Percentiles rank a stretch among this genome's conserved stretches.
phyloP scores from a whole-genome alignment of 192 early-diverging fungal species.

The Backusella tuberculispora region DNA sequence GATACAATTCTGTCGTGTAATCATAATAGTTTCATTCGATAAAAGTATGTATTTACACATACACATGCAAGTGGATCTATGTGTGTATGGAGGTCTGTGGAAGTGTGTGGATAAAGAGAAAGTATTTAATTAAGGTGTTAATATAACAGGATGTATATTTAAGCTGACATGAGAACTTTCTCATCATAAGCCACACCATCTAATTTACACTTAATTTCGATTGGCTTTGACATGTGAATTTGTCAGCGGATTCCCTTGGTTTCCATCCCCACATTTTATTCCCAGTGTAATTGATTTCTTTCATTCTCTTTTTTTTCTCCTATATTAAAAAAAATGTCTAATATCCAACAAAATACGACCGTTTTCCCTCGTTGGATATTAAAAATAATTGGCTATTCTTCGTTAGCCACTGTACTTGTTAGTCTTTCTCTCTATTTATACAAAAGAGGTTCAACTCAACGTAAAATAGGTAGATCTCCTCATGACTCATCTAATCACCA shows the following conservation, averaged over 20 bases:
- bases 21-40: no score
- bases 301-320: neutral
- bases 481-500: neutral
- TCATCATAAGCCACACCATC: constrained; percentile 5
- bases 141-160: neutral
- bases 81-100: no score
- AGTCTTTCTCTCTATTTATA: constrained; percentile 25
- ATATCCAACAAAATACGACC: neutral
- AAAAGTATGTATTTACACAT: no score
- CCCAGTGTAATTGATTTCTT: constrained; percentile 1
- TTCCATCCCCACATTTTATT: neutral
- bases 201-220: constrained; percentile 6
- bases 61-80: no score
- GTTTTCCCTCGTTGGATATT: constrained; percentile 32
- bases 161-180: constrained; percentile 14
- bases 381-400: constrained; percentile 33
- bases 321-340: neutral
- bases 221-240: constrained; percentile 8
- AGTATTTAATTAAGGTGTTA: neutral
- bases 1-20: no score
- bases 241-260: constrained; percentile 7
- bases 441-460: constrained; percentile 3
- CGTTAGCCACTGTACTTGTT: constrained; percentile 33
- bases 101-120: neutral
- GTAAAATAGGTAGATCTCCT: constrained; percentile 4